phyloP scores from a whole-genome alignment of 768 basidiomycete species.

The Sporobolomyces pararoseus region DNA sequence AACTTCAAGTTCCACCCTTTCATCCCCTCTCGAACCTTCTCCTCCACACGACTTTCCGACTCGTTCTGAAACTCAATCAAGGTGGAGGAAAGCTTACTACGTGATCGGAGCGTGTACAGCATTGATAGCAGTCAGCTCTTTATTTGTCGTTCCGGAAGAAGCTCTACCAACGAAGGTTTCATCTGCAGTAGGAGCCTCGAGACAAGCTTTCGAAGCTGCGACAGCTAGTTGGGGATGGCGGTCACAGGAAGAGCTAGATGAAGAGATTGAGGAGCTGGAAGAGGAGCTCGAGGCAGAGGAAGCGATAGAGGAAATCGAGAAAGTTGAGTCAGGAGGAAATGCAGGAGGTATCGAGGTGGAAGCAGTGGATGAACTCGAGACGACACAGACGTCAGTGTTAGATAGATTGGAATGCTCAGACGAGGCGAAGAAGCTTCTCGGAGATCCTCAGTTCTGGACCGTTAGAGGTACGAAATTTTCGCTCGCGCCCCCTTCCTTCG shows the following conservation, averaged over 20 bases:
- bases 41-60: not conserved
- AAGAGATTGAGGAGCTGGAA: not conserved
- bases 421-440: not conserved
- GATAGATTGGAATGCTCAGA: not conserved
- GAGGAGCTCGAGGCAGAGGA: constrained; percentile 8
- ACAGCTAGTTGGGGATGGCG: not conserved
- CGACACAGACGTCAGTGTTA: not conserved
- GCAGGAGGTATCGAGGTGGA: not conserved
- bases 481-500: no score
- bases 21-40: not conserved
- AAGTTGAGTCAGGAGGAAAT: no score
- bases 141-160: constrained; percentile 15
- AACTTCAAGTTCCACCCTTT: not conserved
- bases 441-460: constrained; percentile 8
- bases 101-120: not conserved
- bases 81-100: not conserved
- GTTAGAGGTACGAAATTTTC: no score
- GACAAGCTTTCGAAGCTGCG: constrained; percentile 3
- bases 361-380: not conserved
- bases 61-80: not conserved
- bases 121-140: not conserved
- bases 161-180: not conserved
- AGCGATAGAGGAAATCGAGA: not conserved
- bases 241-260: not conserved
- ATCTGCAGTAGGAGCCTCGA: not conserved